Conservation (phyloP, 345 rosid species). For the Salix arbutifolia region DNA sequence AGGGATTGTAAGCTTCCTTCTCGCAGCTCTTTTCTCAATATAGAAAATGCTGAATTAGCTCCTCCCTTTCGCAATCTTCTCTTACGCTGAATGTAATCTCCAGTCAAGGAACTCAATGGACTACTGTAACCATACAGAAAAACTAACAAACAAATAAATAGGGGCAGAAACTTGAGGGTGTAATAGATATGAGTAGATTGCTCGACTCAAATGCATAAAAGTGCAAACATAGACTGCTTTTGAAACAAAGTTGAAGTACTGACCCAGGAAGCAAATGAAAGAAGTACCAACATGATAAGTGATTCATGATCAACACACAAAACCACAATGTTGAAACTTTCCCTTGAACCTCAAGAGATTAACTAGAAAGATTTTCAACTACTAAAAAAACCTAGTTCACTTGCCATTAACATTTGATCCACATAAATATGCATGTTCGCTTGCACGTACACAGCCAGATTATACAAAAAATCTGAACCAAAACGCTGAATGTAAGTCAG, state of each 20-base stretch:
- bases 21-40: conserved; percentile 61
- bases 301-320: neutral
- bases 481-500: neutral
- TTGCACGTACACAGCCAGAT: neutral
- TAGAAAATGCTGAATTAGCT: conserved; percentile 48
- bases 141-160: neutral
- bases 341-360: neutral
- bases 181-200: neutral
- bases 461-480: neutral
- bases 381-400: neutral
- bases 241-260: too few species aligned
- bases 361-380: neutral
- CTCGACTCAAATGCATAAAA: neutral
- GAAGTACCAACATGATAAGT: neutral
- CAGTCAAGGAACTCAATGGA: conserved; percentile 48
- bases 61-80: conserved; percentile 63
- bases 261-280: neutral
- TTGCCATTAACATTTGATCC: neutral
- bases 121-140: neutral
- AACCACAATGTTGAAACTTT: neutral
- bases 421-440: neutral
- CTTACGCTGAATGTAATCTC: conserved; percentile 59
- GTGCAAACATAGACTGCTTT: neutral
- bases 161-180: too few species aligned
- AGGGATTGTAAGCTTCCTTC: conserved; percentile 67